Evolutionary conservation across 1,284 basidiomycete species (phyloP).

Genomic region (Malassezia dermatis): DNA sequence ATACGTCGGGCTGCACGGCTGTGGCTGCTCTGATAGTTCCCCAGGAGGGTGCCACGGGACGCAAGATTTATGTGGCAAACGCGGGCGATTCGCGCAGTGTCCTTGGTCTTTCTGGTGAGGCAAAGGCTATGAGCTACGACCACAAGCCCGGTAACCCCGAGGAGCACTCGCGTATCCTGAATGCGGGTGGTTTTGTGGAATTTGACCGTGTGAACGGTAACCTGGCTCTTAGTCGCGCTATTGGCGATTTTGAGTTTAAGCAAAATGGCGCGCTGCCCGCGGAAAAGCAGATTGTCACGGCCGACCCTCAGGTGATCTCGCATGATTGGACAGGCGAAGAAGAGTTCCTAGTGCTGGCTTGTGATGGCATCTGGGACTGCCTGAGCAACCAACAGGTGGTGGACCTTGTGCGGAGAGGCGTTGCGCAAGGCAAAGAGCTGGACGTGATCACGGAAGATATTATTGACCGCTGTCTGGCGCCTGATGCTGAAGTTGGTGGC

Average conservation of each 20-base stretch:
- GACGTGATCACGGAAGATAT: conserved; percentile 75
- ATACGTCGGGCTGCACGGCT: conserved; percentile 93
- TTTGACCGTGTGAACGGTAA: conserved; percentile 97
- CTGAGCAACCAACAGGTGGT: conserved; percentile 83
- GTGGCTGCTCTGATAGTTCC: conserved; percentile 59
- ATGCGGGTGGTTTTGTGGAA: conserved; percentile 94
- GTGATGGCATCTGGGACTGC: conserved; percentile 99
- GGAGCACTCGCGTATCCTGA: conserved; percentile 75
- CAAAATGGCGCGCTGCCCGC: conserved; percentile 71
- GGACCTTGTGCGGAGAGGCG: conserved; percentile 72
- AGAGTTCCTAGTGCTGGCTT: conserved; percentile 89
- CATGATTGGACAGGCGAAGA: conserved; percentile 73
- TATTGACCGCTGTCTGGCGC: conserved; percentile 86
- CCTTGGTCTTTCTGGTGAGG: conserved; percentile 72
- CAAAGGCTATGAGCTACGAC: conserved; percentile 79
- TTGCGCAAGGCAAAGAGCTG: conserved; percentile 71
- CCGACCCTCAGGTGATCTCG: conserved; percentile 77
- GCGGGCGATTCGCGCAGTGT: conserved; percentile 93
- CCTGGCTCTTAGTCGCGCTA: conserved; percentile 81
- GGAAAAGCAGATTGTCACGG: conserved; percentile 89
- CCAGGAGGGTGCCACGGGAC: conserved; percentile 14
- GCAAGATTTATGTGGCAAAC: conserved; percentile 58
- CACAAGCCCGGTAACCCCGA: conserved; percentile 85
- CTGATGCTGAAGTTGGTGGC: conserved; percentile 82
- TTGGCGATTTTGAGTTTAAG: conserved; percentile 99